Evolutionary conservation across 108 stramenopile species (phyloP).

Genomic region (Cyclotella choctawhatcheeana): DNA sequence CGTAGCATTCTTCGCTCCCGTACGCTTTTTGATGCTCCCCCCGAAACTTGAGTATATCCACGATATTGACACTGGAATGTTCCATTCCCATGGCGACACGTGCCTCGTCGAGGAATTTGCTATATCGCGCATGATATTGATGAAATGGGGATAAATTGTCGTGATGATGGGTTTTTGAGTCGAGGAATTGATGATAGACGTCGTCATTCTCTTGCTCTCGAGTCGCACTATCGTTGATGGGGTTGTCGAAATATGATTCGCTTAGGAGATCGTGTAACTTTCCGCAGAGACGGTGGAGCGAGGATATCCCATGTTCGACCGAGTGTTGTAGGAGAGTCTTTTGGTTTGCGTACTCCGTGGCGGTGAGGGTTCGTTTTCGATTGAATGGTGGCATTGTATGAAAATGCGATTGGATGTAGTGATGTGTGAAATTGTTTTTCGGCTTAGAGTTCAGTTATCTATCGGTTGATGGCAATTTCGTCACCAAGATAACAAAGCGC

Average conservation of each 20-base stretch:
- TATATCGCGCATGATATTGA: background rate
- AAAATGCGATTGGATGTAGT: background rate
- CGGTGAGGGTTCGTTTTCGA: background rate
- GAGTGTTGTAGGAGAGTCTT: background rate
- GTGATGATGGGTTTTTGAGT: background rate
- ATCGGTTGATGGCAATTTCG: too few relatives aligned
- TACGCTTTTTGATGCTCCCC: background rate
- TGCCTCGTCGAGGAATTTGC: background rate
- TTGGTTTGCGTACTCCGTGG: background rate
- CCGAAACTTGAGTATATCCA: background rate
- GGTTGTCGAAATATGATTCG: background rate
- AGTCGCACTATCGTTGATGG: background rate
- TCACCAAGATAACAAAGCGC: too few relatives aligned
- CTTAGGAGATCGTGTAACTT: background rate
- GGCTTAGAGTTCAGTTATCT: too few relatives aligned
- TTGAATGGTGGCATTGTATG: background rate
- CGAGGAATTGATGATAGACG: conserved; percentile 1
- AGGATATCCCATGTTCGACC: background rate
- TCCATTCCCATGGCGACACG: background rate
- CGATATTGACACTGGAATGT: background rate
- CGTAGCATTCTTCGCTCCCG: background rate
- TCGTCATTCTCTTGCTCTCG: background rate
- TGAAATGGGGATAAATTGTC: background rate
- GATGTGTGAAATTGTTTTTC: too few relatives aligned
- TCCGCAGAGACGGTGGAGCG: background rate